Conservation (phyloP, 225 moss, liverwort and hornwort genomes). For the Marchantia paleacea region DNA sequence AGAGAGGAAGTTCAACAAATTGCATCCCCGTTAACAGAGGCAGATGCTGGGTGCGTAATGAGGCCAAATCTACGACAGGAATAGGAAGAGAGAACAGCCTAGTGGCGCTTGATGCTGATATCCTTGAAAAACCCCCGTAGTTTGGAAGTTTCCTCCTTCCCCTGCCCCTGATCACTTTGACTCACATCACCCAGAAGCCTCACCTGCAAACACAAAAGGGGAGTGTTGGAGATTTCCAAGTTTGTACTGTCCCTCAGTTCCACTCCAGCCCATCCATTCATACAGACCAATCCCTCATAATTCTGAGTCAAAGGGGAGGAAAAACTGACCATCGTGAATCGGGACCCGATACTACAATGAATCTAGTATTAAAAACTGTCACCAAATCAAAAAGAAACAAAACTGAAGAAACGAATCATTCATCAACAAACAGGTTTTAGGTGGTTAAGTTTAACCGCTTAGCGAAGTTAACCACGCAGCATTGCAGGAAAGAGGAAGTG, state of each 20-base stretch:
- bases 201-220: conserved; percentile 39
- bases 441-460: background rate
- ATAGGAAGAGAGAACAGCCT: background rate
- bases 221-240: conserved; percentile 37
- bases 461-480: background rate
- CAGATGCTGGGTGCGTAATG: background rate
- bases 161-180: conserved; percentile 11
- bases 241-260: conserved; percentile 6
- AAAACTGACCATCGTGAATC: background rate
- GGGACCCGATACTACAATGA: too few species aligned
- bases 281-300: background rate
- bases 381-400: background rate
- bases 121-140: conserved; percentile 36
- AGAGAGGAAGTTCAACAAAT: background rate
- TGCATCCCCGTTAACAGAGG: background rate
- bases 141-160: conserved; percentile 27
- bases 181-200: conserved; percentile 38
- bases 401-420: background rate
- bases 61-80: background rate
- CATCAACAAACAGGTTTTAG: background rate
- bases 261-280: conserved; percentile 1
- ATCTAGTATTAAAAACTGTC: background rate
- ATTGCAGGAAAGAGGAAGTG: background rate
- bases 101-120: conserved; percentile 29
- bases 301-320: background rate